A percentile compares a stretch with the other conserved stretches of the same genome.
Evolutionary conservation across 148 eudicot genomes (phyloP).

Genomic region (Beta vulgaris): DNA sequence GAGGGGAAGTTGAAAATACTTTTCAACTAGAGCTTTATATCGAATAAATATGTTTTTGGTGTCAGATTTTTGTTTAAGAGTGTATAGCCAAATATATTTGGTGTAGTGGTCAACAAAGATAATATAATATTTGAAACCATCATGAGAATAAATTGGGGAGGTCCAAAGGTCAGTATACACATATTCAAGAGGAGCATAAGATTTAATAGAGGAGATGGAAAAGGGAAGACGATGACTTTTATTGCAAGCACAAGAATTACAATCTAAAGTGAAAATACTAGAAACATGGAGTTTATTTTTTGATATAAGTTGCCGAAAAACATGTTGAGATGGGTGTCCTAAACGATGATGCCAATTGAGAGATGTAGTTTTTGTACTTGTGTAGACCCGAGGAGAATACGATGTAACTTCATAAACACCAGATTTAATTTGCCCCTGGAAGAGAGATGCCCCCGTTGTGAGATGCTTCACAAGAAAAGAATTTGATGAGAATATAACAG

Average conservation of each 20-base stretch:
- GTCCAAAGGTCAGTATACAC: no score
- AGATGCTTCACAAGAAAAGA: constrained; percentile 3
- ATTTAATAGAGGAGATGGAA: background rate
- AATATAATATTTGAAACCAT: no score
- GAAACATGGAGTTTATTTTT: background rate
- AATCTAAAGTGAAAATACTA: background rate
- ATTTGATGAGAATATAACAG: constrained; percentile 4
- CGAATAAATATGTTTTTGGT: background rate
- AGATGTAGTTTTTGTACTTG: background rate
- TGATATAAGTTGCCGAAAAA: background rate
- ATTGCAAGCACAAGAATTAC: background rate
- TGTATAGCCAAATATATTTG: constrained; percentile 4
- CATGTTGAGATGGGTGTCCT: background rate
- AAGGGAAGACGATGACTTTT: constrained; percentile 7
- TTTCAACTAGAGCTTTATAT: background rate
- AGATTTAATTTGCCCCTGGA: background rate
- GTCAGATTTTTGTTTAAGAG: background rate
- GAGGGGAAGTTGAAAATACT: background rate
- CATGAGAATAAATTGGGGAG: no score
- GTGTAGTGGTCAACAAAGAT: no score
- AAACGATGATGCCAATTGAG: constrained; percentile 1
- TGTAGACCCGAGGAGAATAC: background rate
- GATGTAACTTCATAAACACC: background rate
- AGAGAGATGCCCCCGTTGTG: background rate
- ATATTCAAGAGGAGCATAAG: background rate